Evolutionary conservation across 2,329 filamentous ascomycete genomes (phyloP), one percentile per base, ranked within the genome.

Genomic region (Cladosporium phlei): DNA sequence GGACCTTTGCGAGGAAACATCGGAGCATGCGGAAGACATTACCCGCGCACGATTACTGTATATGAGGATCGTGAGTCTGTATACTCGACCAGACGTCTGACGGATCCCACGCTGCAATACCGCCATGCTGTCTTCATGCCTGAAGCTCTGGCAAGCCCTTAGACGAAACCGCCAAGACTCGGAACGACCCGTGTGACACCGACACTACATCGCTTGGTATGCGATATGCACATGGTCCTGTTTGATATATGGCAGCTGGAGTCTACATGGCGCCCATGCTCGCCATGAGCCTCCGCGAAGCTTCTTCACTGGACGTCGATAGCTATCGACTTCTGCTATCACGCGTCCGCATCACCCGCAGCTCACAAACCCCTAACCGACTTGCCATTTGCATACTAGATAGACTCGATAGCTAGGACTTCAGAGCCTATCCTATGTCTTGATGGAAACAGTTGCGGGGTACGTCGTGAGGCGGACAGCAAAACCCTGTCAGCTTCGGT

Each of bases 301-400:
- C 38, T 42, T 33, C 19, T 32, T 20, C 12, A 25, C 28, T 16
- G 17, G n/a, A 43, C 10, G 9, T 32, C 21, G 17, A n/a, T 6
- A 27, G 39, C 28, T 32, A n/a, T 33, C 20, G n/a, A 11, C 24
- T 19, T n/a, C 9, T 5, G 28, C 5, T 10, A 28, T 11, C 20
- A 17, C 19, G 14, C 6, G 28, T 2, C 40, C 40, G 40, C 40
- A 44, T 22, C 40, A 44, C 10, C 40, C 40, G 40, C 40, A 44
- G 40, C 40, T 35, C 11, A 29, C 40, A 44, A 22, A n/a, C n/a
- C n/a, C 17, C 21, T 19, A 8, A 16, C 22, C 16, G 16, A 34
- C 21, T n/a, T 27, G 24, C 22, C 16, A 28, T 5, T 14, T 44
- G 16, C 40, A 35, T 24, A 20, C 40, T 34, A 32, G 20, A 16